Base-by-base conservation (phyloP, 2,329 filamentous ascomycete genomes). In the Gaeumannomyces tritici region DNA sequence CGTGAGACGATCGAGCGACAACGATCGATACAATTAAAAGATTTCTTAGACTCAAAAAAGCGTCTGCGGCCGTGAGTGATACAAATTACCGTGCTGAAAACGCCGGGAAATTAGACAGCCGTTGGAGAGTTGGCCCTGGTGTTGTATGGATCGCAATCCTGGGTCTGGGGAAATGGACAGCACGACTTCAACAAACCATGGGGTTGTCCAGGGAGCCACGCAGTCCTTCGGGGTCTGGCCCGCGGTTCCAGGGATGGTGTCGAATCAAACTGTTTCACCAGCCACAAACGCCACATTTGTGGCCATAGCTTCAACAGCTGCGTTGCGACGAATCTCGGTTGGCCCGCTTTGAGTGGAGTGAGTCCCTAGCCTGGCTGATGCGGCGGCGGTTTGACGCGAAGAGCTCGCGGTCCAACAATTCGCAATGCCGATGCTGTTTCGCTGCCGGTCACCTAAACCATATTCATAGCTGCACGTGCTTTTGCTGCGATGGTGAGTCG, bases 81-180 rank as follows among this genome's bases (percentile, higher is more conserved):
- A 24, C 21, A 13, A 42, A n/a, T 24, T 21, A 24, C n/a, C 7
- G 7, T 1, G 42, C 42, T 51, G 6, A 8, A 24, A 24, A 51
- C n/a, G n/a, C 42, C 8, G 42, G 42, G n/a, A n/a, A 51, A 9
- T 51, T n/a, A 51, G 9, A 51, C 6, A 21, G 42, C 42, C 11
- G 42, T 51, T 51, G 42, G 35, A 18, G 35, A 42, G 35, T n/a
- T n/a, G n/a, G n/a, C n/a, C n/a, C 35, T 42, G 18, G 35, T 42
- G 35, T 42, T 61, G 31, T 61, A n/a, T 29, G 26, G 21, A 47
- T 47, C 42, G 42, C 15, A n/a, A 47, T 9, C 42, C 24, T 51
- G 18, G 59, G 24, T 60, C 59, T 60, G 58, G 60, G 54, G 60
- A 54, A 61, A 61, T 57, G 54, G 54, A 61, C 60, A 61, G 51